Evolutionary conservation across 2,329 filamentous ascomycete species (phyloP), one percentile per base, ranked within the genome.

Genomic region (Arthrobotrys musiformis): DNA sequence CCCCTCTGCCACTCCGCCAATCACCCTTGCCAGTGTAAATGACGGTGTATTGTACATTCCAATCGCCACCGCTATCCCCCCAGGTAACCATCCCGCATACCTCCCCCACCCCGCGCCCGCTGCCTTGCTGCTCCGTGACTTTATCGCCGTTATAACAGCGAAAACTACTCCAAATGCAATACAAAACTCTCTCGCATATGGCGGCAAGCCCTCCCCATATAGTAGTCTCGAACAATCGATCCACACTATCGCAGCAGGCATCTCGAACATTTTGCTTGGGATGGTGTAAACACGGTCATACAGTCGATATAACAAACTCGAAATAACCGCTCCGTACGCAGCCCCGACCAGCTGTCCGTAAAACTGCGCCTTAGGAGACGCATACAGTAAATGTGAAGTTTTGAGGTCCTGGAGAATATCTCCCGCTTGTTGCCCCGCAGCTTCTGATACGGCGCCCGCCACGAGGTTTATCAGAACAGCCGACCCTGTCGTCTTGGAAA

Each of bases 41-140:
- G 93, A 97, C 0, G 95, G 95, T 0, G 94, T 93, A 81, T 98
- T 99, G 84, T 98, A 99, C 90, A 99, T 99, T 58, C 95, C 91
- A 91, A 80, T 93, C 42, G 95, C 95, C 19, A 99, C 94, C 1
- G 95, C 94, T 81, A 99, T 97, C 0, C 95, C 95, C 5, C 95
- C 94, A 0, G 95, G 95, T 11, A 99, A 86, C 46, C 82, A 83
- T 15, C 83, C 83, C 64, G 81, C 80, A 80, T 4, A 82, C 79
- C 63, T 80, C 9, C 63, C 80, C 11, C n/a, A n/a, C n/a, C n/a
- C n/a, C n/a, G n/a, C n/a, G n/a, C n/a, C n/a, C n/a, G n/a, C n/a
- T n/a, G 83, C 80, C 28, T 82, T 82, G 15, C 82, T 82, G 15
- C 85, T 83, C 11, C 83, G 85, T 24, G 86, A 83, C 42, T 78